Conservation (phyloP, 2,329 filamentous ascomycete genomes). For the Parascedosporium putredinis region DNA sequence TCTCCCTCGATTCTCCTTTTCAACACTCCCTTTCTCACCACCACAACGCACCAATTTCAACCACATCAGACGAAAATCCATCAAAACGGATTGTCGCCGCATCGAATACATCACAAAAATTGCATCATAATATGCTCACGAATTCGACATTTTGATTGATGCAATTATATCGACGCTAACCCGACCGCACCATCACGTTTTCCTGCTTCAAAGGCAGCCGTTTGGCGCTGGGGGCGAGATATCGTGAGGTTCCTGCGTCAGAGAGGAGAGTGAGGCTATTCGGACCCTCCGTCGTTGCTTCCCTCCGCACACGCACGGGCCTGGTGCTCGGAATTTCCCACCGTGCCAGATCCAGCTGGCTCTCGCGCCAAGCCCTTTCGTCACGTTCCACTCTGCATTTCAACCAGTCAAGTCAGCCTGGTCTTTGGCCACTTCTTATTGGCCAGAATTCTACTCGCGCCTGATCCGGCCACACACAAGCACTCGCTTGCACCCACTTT, state of each 20-base stretch:
- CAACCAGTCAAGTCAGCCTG: not conserved
- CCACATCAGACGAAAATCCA: slow-evolving; percentile 24
- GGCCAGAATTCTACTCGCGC: not conserved
- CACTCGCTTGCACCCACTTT: not conserved
- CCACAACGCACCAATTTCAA: slow-evolving; percentile 17
- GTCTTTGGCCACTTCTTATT: not conserved
- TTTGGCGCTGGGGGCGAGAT: not conserved
- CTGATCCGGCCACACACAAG: not conserved
- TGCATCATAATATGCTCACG: slow-evolving; percentile 21
- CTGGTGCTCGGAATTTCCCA: slow-evolving; percentile 13
- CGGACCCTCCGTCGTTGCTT: slow-evolving; percentile 17
- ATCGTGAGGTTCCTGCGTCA: slow-evolving; percentile 10
- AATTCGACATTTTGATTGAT: slow-evolving; percentile 10
- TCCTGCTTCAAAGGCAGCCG: slow-evolving; percentile 7
- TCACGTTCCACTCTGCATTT: slow-evolving; percentile 13
- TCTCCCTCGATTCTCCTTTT: slow-evolving; percentile 2
- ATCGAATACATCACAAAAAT: slow-evolving; percentile 25
- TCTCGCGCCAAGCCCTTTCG: slow-evolving; percentile 10
- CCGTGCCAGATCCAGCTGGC: slow-evolving; percentile 5
- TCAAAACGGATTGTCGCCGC: slow-evolving; percentile 27
- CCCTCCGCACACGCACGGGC: slow-evolving; percentile 10
- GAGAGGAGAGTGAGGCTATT: slow-evolving; percentile 32
- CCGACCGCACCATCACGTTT: slow-evolving; percentile 16
- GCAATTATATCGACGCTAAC: slow-evolving; percentile 13
- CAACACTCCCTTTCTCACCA: slow-evolving; percentile 5